Conservation (phyloP, 768 basidiomycete genomes). For the Agrocybe praecox region DNA sequence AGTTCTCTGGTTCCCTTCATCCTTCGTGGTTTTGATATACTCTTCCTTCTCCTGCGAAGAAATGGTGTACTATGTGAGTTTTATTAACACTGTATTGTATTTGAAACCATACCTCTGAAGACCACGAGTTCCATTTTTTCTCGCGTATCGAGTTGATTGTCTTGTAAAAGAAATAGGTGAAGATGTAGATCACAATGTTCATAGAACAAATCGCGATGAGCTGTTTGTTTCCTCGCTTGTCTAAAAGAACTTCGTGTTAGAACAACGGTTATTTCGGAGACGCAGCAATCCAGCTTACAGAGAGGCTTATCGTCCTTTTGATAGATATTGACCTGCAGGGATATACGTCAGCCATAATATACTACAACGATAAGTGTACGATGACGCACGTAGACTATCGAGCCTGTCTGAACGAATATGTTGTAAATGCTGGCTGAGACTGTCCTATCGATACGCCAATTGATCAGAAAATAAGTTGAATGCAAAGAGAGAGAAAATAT, state of each 20-base stretch:
- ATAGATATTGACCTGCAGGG: slow-evolving; percentile 54
- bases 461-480: background rate
- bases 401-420: slow-evolving; percentile 64
- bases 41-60: background rate
- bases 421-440: slow-evolving; percentile 59
- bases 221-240: slow-evolving; percentile 44
- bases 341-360: background rate
- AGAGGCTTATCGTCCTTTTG: slow-evolving; percentile 49
- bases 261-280: background rate
- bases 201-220: slow-evolving; percentile 52
- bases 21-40: background rate
- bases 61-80: background rate
- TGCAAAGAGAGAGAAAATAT: slow-evolving; percentile 12
- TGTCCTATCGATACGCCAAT: slow-evolving; percentile 28
- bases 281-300: slow-evolving; percentile 27
- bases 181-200: slow-evolving; percentile 53
- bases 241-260: background rate
- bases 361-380: too few relatives aligned
- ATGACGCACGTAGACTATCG: slow-evolving; percentile 45
- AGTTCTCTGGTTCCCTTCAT: background rate
- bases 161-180: slow-evolving; percentile 57
- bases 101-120: slow-evolving; percentile 41
- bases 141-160: slow-evolving; percentile 47
- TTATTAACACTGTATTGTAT: background rate
- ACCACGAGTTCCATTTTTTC: slow-evolving; percentile 50